A percentile compares a stretch with the other conserved stretches of the same genome.
These are phyloP conservation scores for Ogataea pini DNA, from an alignment of 805 yeast species.

Conservation along the genomic window DNA sequence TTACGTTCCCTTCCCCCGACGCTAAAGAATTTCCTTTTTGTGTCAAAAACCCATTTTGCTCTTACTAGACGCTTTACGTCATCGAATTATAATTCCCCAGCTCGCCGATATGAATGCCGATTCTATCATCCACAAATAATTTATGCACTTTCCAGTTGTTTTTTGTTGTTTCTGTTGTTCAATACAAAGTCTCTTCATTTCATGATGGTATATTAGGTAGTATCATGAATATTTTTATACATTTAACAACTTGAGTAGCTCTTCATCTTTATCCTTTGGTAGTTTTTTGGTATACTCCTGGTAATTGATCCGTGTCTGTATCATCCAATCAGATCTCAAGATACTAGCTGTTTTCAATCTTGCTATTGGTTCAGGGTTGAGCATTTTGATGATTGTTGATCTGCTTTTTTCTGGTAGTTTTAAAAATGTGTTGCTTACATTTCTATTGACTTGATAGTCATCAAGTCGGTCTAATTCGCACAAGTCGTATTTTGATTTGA, in stretches of 20 bases:
- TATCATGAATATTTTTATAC: background rate
- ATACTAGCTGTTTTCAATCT: conserved; percentile 26
- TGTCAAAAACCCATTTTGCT: background rate
- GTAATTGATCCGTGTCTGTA: conserved; percentile 26
- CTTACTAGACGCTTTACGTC: background rate
- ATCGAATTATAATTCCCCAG: background rate
- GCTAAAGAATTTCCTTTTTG: conserved; percentile 3
- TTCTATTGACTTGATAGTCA: conserved; percentile 22
- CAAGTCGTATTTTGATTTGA: conserved; percentile 16
- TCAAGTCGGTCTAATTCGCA: conserved; percentile 18
- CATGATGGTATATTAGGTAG: background rate
- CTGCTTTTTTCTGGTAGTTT: conserved; percentile 18
- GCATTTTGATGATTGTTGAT: conserved; percentile 27
- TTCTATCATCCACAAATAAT: background rate
- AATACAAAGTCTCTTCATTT: background rate
- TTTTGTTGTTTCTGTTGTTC: background rate
- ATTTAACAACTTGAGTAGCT: conserved; percentile 20
- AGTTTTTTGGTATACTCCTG: conserved; percentile 20
- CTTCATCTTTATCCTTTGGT: conserved; percentile 27
- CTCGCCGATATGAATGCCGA: background rate
- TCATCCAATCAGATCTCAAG: conserved; percentile 34
- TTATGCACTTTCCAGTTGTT: background rate
- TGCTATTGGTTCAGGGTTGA: conserved; percentile 31
- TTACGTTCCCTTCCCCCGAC: background rate
- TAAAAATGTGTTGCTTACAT: conserved; percentile 14